These are phyloP conservation scores for Linnemannia elongata DNA, from an alignment of 192 early-diverging fungal species.

Conservation along the genomic window DNA sequence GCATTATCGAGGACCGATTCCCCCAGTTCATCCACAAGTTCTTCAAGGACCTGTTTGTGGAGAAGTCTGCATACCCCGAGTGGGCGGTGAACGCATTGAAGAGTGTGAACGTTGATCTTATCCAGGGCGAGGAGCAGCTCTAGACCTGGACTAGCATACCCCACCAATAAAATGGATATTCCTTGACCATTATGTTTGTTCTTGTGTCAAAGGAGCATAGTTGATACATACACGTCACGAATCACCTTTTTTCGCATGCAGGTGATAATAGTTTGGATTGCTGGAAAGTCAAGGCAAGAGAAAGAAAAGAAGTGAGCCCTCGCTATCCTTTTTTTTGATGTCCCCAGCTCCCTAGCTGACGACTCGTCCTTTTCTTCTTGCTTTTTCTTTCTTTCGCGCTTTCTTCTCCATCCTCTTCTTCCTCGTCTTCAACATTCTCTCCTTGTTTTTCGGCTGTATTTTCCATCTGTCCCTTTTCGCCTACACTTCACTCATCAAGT, in stretches of 20 bases:
- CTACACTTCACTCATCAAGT: not conserved
- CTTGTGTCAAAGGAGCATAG: not conserved
- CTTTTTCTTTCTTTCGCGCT: not conserved
- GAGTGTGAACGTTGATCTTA: conserved; percentile 77
- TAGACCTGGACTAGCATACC: not conserved
- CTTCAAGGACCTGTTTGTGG: conserved; percentile 74
- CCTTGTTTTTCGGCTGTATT: not conserved
- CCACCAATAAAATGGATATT: not conserved
- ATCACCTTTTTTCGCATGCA: not conserved
- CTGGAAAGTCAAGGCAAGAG: not conserved
- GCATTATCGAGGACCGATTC: conserved; percentile 77
- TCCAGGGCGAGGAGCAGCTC: conserved; percentile 22
- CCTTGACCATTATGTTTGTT: not conserved
- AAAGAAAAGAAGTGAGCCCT: not conserved
- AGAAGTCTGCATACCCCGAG: conserved; percentile 71
- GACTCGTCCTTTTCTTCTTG: not conserved
- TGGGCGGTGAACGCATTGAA: conserved; percentile 82
- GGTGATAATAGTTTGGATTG: too few relatives aligned
- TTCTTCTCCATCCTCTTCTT: conserved; percentile 6
- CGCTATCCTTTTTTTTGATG: not conserved
- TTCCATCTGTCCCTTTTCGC: not conserved
- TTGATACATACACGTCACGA: not conserved
- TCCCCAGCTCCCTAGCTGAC: too few relatives aligned
- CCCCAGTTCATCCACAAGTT: conserved; percentile 79
- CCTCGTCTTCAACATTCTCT: not conserved